Conservation (phyloP, 495 filamentous ascomycete genomes). For the Physcia stellaris region DNA sequence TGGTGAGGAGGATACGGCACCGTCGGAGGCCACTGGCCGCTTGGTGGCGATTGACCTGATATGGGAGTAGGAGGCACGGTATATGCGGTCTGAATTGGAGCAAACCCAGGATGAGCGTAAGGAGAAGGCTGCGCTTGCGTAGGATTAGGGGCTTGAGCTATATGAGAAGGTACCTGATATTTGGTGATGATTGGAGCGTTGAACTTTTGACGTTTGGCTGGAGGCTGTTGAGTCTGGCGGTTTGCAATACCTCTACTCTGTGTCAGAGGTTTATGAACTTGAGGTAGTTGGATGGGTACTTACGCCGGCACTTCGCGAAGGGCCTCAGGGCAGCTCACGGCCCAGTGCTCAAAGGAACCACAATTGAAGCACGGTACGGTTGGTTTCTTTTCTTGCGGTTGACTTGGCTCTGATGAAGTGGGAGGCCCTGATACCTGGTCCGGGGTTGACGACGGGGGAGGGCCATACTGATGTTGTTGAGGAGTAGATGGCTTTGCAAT, state of each 20-base stretch:
- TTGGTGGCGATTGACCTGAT: slow-evolving; percentile 12
- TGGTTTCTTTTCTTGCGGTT: neutral
- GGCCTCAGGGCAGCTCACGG: slow-evolving; percentile 32
- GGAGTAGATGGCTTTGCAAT: slow-evolving; percentile 12
- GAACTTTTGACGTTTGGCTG: slow-evolving; percentile 21
- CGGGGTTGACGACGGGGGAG: slow-evolving; percentile 3
- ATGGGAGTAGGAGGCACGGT: slow-evolving; percentile 13
- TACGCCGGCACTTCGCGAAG: slow-evolving; percentile 42
- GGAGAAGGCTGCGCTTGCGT: slow-evolving; percentile 12
- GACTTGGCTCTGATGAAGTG: neutral
- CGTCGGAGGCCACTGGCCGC: slow-evolving; percentile 11
- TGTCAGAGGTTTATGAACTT: neutral
- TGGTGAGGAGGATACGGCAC: slow-evolving; percentile 1
- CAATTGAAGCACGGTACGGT: slow-evolving; percentile 32
- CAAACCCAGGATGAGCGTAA: slow-evolving; percentile 8
- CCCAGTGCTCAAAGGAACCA: slow-evolving; percentile 26
- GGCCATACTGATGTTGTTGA: slow-evolving; percentile 9
- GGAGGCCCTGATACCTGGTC: slow-evolving; percentile 7
- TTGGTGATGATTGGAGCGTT: slow-evolving; percentile 26
- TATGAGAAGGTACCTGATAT: slow-evolving; percentile 20
- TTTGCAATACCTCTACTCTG: neutral
- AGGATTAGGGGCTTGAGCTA: slow-evolving; percentile 12
- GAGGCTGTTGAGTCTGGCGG: slow-evolving; percentile 13
- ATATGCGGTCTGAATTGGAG: slow-evolving; percentile 14
- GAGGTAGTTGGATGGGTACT: slow-evolving; percentile 22